phyloP scores from a whole-genome alignment of 441 rosid species.

The Adansonia rubrostipa region DNA sequence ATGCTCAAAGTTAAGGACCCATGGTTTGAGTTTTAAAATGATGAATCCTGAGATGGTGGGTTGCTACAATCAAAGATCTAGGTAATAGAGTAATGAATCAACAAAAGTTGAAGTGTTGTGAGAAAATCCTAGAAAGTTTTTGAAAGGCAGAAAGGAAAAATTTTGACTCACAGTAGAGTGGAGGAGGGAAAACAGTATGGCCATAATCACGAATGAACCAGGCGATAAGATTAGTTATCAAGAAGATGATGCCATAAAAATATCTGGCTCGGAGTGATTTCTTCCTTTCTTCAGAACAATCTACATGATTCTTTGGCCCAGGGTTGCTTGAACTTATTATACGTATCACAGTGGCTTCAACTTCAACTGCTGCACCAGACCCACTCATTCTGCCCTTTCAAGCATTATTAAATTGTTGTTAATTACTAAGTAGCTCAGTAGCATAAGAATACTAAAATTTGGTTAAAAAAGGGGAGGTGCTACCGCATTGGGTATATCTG shows the following conservation, averaged over 20 bases:
- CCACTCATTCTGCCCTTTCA: slow-evolving; percentile 40
- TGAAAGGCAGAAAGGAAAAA: not conserved
- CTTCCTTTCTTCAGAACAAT: slow-evolving; percentile 46
- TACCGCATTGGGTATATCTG: too few species aligned
- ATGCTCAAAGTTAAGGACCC: not conserved
- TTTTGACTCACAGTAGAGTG: slow-evolving; percentile 55
- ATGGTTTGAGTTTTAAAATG: not conserved
- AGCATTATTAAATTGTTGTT: slow-evolving; percentile 7
- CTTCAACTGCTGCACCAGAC: slow-evolving; percentile 20
- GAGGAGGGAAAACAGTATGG: slow-evolving; percentile 46
- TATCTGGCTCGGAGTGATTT: slow-evolving; percentile 66
- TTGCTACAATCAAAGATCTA: not conserved
- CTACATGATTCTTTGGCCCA: slow-evolving; percentile 34
- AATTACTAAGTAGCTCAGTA: not conserved
- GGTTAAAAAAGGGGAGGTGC: too few species aligned
- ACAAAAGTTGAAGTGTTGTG: not conserved
- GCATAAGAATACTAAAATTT: not conserved
- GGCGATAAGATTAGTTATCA: slow-evolving; percentile 66
- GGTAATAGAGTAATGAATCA: not conserved
- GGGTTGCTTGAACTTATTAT: slow-evolving; percentile 37
- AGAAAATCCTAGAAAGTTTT: not conserved
- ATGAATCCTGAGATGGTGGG: not conserved
- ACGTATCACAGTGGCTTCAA: slow-evolving; percentile 27
- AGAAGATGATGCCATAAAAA: slow-evolving; percentile 68
- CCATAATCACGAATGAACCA: slow-evolving; percentile 94